phyloP scores from a whole-genome alignment of 768 basidiomycete species.

The Psilocybe tampanensis region DNA sequence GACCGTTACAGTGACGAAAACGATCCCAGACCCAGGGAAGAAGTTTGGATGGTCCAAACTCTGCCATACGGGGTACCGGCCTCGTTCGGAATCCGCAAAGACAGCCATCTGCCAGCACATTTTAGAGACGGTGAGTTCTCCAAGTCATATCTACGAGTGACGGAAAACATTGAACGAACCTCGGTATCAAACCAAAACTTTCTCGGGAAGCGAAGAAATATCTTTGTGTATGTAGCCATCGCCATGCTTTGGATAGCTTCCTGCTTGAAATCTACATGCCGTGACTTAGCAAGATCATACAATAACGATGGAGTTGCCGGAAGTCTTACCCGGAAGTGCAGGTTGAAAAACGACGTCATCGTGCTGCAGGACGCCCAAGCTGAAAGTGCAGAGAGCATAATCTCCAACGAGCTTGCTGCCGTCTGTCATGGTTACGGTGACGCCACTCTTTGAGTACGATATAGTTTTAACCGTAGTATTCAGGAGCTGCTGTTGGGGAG shows the following conservation, averaged over 20 bases:
- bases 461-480: conserved; percentile 54
- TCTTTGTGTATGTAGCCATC: conserved; percentile 72
- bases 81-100: conserved; percentile 59
- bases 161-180: conserved; percentile 20
- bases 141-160: not conserved
- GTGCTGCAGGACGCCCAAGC: conserved; percentile 69
- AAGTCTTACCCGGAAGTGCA: conserved; percentile 47
- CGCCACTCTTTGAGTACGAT: conserved; percentile 44
- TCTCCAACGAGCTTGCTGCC: conserved; percentile 50
- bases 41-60: conserved; percentile 59
- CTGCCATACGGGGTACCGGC: conserved; percentile 71
- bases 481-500: conserved; percentile 45
- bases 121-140: not conserved
- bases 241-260: conserved; percentile 65
- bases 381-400: conserved; percentile 69
- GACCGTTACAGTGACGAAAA: conserved; percentile 54
- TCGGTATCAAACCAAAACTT: conserved; percentile 58
- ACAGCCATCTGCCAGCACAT: conserved; percentile 55
- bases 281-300: conserved; percentile 6
- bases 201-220: conserved; percentile 62
- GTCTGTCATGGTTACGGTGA: conserved; percentile 46
- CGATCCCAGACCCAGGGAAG: conserved; percentile 60
- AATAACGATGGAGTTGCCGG: too few species aligned
- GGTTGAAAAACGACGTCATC: conserved; percentile 61
- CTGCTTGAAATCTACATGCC: conserved; percentile 55